Base-by-base conservation (phyloP, 495 filamentous ascomycete genomes). In the Cenococcum geophilum region DNA sequence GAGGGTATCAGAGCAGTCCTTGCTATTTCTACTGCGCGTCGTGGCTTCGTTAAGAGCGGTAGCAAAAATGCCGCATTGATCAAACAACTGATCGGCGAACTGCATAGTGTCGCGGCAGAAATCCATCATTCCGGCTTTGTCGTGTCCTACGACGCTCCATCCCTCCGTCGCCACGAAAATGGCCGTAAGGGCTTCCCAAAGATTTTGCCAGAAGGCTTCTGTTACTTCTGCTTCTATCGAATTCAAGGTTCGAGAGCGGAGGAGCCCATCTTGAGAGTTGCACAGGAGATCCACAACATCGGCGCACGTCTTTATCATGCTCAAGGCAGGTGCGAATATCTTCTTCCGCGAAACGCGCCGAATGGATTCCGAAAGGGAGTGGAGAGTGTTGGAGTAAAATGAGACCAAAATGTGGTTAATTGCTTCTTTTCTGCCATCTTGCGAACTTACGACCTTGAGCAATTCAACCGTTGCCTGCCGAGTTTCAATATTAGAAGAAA, bases 101-200 rank as follows among this genome's bases (percentile, higher is more conserved):
- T 97, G 88, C 79, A 97, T 97, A 27, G 87, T 86, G 67, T 97
- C 89, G 63, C 93, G 83, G 68, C 89, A 93, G 65, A 97, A 97
- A 53, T 97, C 88, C 69, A 87, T 83, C 89, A 98, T 88, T 23
- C 79, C 76, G 16, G 78, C 74, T 72, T 89, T 89, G 27, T 92
- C 85, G 59, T 68, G 78, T 10, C 82, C 80, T 22, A 81, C 74
- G 55, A 85, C 73, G 63, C 80, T 84, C 92, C 93, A 98, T 4
- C 71, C 72, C 65, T 96, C 89, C 21, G 89, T 92, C 68, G 83
- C 84, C 50, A 82, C 76, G 69, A 97, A 96, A n/a, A 95, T 89
- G 14, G 86, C 83, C 2, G 83, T 83, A 51, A 97, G 73, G 32
- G 81, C 81, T 45, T 82, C 80, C 93, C 93, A 98, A 62, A 89